Evolutionary conservation across 1,139 yeast species (phyloP).

Genomic region (Kodamaea derodonti): DNA sequence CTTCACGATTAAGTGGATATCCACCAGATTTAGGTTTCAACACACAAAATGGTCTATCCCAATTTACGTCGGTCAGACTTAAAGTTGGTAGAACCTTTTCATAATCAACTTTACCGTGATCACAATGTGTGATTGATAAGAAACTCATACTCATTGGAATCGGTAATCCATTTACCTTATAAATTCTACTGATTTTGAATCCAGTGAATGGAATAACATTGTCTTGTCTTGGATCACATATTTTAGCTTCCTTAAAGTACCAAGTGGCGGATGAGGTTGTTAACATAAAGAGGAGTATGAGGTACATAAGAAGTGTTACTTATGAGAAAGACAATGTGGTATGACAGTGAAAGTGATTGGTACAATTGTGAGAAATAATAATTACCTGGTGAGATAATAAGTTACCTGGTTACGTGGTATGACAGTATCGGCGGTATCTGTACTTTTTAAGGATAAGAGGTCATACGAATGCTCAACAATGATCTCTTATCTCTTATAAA

Average conservation of each 20-base stretch:
- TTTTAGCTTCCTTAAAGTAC: slow-evolving; percentile 26
- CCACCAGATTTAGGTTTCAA: slow-evolving; percentile 24
- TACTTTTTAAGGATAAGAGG: no score
- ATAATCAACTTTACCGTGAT: slow-evolving; percentile 48
- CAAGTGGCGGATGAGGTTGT: slow-evolving; percentile 9
- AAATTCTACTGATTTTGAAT: slow-evolving; percentile 52
- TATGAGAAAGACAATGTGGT: no score
- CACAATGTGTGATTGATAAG: slow-evolving; percentile 52
- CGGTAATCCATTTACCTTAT: slow-evolving; percentile 34
- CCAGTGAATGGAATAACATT: slow-evolving; percentile 52
- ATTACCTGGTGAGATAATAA: no score
- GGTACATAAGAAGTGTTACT: no score
- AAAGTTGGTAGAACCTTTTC: slow-evolving; percentile 34
- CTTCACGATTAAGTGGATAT: background rate
- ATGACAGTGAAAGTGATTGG: no score
- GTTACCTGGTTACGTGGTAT: no score
- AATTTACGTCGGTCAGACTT: slow-evolving; percentile 41
- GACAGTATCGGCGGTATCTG: no score
- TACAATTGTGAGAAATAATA: no score
- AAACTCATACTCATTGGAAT: slow-evolving; percentile 43
- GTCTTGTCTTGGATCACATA: slow-evolving; percentile 32
- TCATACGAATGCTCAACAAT: no score
- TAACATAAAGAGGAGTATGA: background rate
- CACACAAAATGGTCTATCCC: slow-evolving; percentile 54
- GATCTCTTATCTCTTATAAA: no score